These are phyloP conservation scores for Rhizopogon salebrosus DNA, from an alignment of 768 basidiomycete species.

Conservation along the genomic window DNA sequence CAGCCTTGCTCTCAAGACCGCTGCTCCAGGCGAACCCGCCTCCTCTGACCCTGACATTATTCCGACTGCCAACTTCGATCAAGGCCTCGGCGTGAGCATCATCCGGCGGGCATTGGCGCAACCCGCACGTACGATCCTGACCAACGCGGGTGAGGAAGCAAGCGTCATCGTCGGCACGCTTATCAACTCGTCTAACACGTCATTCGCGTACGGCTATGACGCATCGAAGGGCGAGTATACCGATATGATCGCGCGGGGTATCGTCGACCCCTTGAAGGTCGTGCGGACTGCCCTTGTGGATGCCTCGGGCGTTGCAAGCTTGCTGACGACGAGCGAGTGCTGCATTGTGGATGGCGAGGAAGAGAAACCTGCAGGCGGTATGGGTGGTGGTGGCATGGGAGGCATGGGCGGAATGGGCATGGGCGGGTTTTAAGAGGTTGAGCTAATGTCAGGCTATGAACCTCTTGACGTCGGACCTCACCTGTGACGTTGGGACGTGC, in stretches of 20 bases:
- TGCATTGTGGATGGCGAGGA: slow-evolving; percentile 91
- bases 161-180: slow-evolving; percentile 90
- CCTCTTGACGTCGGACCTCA: background rate
- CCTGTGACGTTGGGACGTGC: background rate
- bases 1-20: slow-evolving; percentile 60
- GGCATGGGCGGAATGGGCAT: slow-evolving; percentile 62
- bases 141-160: slow-evolving; percentile 93
- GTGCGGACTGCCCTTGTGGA: slow-evolving; percentile 91
- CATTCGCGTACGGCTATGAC: slow-evolving; percentile 87
- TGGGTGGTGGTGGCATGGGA: slow-evolving; percentile 42
- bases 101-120: slow-evolving; percentile 80
- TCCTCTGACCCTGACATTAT: slow-evolving; percentile 62
- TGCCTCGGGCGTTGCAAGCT: slow-evolving; percentile 86
- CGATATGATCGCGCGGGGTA: slow-evolving; percentile 92
- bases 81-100: slow-evolving; percentile 91
- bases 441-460: background rate
- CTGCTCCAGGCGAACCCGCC: slow-evolving; percentile 42
- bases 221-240: slow-evolving; percentile 88
- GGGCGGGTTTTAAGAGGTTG: slow-evolving; percentile 39
- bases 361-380: slow-evolving; percentile 50
- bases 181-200: slow-evolving; percentile 57
- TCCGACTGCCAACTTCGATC: slow-evolving; percentile 89
- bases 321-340: slow-evolving; percentile 90
- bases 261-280: slow-evolving; percentile 95
- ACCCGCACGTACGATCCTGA: slow-evolving; percentile 84